Conservation (phyloP, 1,284 basidiomycete genomes). For the Heterobasidion irregulare region DNA sequence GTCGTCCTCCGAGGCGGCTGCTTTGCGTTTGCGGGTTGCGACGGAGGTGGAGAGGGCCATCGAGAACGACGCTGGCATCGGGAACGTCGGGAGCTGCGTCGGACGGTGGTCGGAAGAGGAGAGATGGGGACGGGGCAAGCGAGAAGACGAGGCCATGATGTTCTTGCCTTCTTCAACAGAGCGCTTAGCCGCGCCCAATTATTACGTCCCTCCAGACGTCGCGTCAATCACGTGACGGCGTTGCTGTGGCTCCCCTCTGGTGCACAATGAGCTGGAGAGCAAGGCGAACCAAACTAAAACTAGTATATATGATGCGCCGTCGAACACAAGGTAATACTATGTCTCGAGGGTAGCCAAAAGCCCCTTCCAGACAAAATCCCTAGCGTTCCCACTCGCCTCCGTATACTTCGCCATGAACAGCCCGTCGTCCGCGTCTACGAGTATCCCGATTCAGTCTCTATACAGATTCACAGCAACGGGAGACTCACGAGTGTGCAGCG, state of each 20-base stretch:
- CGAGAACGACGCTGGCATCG: slow-evolving; percentile 17
- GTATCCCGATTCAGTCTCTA: not conserved
- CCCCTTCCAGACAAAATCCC: slow-evolving; percentile 70
- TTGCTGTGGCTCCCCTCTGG: not conserved
- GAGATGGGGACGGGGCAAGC: slow-evolving; percentile 24
- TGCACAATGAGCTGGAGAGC: too few relatives aligned
- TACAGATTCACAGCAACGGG: not conserved
- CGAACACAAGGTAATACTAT: too few relatives aligned
- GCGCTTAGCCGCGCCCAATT: not conserved
- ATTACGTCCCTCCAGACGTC: not conserved
- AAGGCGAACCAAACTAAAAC: too few relatives aligned
- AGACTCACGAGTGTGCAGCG: slow-evolving; percentile 38
- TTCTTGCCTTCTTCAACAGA: not conserved
- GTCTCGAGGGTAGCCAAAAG: slow-evolving; percentile 32
- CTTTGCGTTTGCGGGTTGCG: slow-evolving; percentile 34
- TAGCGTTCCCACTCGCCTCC: slow-evolving; percentile 64
- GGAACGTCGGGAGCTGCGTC: slow-evolving; percentile 11
- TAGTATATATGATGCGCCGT: too few relatives aligned
- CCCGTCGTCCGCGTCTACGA: slow-evolving; percentile 47
- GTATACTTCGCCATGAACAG: slow-evolving; percentile 66
- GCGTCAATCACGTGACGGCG: slow-evolving; percentile 9
- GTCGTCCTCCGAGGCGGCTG: slow-evolving; percentile 22
- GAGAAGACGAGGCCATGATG: slow-evolving; percentile 11
- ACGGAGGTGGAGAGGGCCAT: slow-evolving; percentile 11
- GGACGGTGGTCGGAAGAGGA: slow-evolving; percentile 16